Evolutionary conservation across 805 yeast species (phyloP), one percentile per base, ranked within the genome.

Genomic region (Zygotorulaspora florentina): DNA sequence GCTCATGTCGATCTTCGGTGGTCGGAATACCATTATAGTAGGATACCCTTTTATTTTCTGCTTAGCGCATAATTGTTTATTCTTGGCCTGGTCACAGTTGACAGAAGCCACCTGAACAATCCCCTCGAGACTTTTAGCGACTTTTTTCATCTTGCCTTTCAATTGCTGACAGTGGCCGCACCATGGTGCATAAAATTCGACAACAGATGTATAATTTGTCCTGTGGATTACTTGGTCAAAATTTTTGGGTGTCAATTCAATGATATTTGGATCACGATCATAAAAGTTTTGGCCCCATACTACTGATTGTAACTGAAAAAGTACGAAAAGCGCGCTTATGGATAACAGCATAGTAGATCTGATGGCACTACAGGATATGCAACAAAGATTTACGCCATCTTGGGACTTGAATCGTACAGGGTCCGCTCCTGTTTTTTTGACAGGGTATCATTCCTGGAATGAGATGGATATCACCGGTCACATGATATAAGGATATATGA

Each of bases 181-280:
- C 98, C 98, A 90, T 31, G 97, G 96, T 3, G 98, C 97, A 65
- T 85, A 90, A 66, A 90, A 90, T 69, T 89, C 89, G 17, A 88
- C 89, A 15, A 89, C 68, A 1, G 96, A 67, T 1, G 95, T 85
- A 57, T 87, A 85, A 61, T 88, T 88, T 2, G 95, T 73, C 17
- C 72, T 65, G 35, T 80, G 72, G 3, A 90, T 79, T 40, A 82
- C 84, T 45, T 77, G 75, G 50, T 83, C 80, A 59, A 89, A 89
- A 43, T 71, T 81, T 12, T 70, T 54, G 2, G 81, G 67, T 17
- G 75, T 72, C 34, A 85, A 66, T 55, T 83, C 89, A 42, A 75
- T 66, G 3, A 85, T 76, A 37, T 79, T 52, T 0, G 64, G 50
- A 48, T 59, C 57, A 8, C 51, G 46, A 35, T 61, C 58, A 42